A percentile compares a stretch with the other conserved stretches of the same genome.
These are phyloP conservation scores for Oehlia diaphana DNA, from an alignment of 192 early-diverging fungal species.

Conservation along the genomic window DNA sequence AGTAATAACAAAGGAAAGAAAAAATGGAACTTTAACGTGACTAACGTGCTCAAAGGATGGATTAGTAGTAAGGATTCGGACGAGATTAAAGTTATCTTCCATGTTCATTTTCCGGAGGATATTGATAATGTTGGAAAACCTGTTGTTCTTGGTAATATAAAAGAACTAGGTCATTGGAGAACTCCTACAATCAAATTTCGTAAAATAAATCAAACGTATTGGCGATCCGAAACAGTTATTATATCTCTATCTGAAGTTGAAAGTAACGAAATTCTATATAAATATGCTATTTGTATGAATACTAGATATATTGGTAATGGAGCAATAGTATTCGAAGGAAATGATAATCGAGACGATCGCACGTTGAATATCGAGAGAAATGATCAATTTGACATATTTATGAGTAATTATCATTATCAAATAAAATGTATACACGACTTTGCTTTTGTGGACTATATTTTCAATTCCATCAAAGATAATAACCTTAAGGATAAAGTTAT, in stretches of 20 bases:
- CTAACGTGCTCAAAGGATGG: no score
- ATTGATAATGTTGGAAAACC: not conserved
- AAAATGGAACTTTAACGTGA: no score
- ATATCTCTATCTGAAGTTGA: not conserved
- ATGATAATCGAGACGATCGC: not conserved
- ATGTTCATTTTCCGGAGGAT: not conserved
- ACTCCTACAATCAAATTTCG: not conserved
- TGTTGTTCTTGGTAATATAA: not conserved
- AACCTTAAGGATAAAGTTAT: constrained; percentile 14
- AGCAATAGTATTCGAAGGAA: not conserved
- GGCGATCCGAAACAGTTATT: not conserved
- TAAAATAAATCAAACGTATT: not conserved
- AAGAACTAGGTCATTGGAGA: not conserved
- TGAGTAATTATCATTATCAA: not conserved
- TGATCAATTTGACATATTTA: not conserved
- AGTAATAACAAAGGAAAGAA: no score
- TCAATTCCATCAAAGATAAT: not conserved
- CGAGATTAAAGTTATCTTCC: not conserved
- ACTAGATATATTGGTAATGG: no score
- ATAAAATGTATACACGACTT: not conserved
- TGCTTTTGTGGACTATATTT: not conserved
- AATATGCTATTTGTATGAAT: not conserved
- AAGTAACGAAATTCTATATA: not conserved
- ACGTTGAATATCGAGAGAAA: not conserved
- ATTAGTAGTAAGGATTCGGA: not conserved